Evolutionary conservation across 2,329 filamentous ascomycete species (phyloP).

Genomic region (Neonectria hederae): DNA sequence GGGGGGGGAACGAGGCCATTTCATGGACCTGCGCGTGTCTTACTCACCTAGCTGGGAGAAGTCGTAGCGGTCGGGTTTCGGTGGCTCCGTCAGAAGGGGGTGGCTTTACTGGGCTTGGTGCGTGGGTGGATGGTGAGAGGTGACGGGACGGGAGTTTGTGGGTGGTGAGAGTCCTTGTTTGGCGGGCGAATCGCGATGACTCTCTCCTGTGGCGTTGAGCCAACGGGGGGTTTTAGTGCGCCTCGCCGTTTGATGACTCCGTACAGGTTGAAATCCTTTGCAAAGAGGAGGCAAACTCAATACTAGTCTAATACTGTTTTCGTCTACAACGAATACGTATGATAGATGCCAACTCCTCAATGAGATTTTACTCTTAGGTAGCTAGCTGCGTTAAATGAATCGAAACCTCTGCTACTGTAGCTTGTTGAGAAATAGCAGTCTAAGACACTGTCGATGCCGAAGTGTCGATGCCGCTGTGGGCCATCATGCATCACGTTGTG

Average conservation of each 20-base stretch:
- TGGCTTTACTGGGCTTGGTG: not conserved
- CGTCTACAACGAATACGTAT: too few species aligned
- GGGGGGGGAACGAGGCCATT: not conserved
- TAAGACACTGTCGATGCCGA: not conserved
- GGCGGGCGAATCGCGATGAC: not conserved
- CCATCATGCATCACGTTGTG: not conserved
- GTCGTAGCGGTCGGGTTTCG: not conserved
- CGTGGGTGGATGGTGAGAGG: not conserved
- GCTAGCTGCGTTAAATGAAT: too few species aligned
- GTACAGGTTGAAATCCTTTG: not conserved
- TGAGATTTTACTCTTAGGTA: not conserved
- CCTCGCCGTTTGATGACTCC: not conserved
- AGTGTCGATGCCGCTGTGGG: too few species aligned
- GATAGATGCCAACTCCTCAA: too few species aligned
- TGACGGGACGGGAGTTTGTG: not conserved
- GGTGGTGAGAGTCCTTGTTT: not conserved
- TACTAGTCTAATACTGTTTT: not conserved
- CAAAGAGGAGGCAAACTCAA: not conserved
- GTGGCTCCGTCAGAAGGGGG: not conserved
- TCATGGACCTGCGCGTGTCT: not conserved
- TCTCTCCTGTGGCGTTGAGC: not conserved
- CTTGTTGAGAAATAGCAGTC: not conserved
- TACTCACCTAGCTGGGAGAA: not conserved
- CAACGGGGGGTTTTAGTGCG: not conserved
- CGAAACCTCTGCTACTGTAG: too few species aligned